Conservation (phyloP, 345 rosid genomes). For the Leavenworthia alabamica region DNA sequence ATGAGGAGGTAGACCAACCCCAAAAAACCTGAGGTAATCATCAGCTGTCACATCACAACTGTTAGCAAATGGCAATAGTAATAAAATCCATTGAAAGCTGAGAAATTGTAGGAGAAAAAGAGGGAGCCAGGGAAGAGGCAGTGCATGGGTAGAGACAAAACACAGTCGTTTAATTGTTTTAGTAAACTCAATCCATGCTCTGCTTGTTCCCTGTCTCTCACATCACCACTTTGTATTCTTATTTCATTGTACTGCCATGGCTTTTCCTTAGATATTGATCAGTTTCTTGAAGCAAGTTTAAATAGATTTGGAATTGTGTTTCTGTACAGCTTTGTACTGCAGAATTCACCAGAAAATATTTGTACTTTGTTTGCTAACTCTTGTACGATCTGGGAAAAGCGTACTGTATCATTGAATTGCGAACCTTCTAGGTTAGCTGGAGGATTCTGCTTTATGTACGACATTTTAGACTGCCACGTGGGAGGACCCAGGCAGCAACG, state of each 20-base stretch:
- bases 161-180: no score
- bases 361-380: conserved; percentile 18
- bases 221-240: conserved; percentile 36
- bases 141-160: no score
- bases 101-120: neutral
- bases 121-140: conserved; percentile 93
- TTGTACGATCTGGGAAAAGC: conserved; percentile 3
- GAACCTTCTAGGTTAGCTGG: neutral
- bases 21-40: no score
- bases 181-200: conserved; percentile 59
- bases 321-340: conserved; percentile 21
- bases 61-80: conserved; percentile 17
- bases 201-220: conserved; percentile 57
- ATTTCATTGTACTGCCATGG: conserved; percentile 1
- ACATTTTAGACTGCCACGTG: no score
- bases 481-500: no score
- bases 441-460: conserved; percentile 6
- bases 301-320: conserved; percentile 22
- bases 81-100: neutral
- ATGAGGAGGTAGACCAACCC: conserved; percentile 13
- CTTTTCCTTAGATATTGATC: neutral
- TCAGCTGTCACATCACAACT: neutral
- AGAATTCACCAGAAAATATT: neutral
- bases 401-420: neutral
- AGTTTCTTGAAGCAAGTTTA: conserved; percentile 1